phyloP scores from a whole-genome alignment of 1,284 basidiomycete species.

The Trichosporon asahii region DNA sequence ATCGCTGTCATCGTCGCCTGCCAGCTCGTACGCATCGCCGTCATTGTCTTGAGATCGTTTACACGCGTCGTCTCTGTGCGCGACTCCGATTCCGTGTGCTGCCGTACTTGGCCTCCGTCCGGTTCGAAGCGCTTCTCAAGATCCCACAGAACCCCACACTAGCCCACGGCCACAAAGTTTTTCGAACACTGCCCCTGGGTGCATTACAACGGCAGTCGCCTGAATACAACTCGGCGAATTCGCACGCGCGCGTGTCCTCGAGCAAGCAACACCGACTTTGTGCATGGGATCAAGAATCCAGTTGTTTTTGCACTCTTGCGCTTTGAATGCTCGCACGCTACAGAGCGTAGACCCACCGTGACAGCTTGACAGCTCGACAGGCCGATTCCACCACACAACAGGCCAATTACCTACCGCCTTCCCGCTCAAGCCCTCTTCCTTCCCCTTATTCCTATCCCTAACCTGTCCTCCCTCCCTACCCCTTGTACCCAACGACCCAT shows the following conservation, averaged over 20 bases:
- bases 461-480: constrained; percentile 2
- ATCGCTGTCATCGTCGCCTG: neutral
- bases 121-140: neutral
- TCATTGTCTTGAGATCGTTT: neutral
- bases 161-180: neutral
- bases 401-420: constrained; percentile 8
- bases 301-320: neutral
- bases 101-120: neutral
- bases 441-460: constrained; percentile 9
- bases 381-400: neutral
- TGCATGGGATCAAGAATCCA: neutral
- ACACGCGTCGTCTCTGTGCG: neutral
- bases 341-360: neutral
- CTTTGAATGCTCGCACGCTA: neutral
- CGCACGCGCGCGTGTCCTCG: neutral
- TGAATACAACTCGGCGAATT: neutral
- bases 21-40: neutral
- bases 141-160: neutral
- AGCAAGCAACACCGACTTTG: neutral
- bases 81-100: neutral
- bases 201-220: neutral
- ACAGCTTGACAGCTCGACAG: constrained; percentile 1
- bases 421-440: constrained; percentile 7
- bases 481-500: constrained; percentile 23
- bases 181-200: neutral